Base-by-base conservation (phyloP, 2,329 filamentous ascomycete species). In the Fusarium sp. region DNA sequence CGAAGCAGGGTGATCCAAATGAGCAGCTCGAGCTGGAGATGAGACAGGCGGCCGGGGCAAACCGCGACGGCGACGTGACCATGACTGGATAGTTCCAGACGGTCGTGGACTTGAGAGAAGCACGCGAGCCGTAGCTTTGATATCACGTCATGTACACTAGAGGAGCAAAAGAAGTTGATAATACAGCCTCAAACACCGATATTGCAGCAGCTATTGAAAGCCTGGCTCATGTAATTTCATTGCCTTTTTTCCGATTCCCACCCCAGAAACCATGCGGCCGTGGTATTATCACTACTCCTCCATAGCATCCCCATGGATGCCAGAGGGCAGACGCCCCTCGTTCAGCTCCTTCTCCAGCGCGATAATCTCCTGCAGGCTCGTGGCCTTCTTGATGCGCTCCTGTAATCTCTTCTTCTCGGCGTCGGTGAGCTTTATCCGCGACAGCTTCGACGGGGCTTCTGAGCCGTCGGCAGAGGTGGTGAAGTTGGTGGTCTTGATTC, bases 321-420 rank as follows among this genome's bases (percentile, higher is more conserved):
- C 93, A 36, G 89, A 88, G 3, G 96, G 96, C 82, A 98, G 88
- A 79, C 94, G 88, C 2, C 97, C 97, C 82, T 98, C 96, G 72
- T 94, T 94, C 75, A 98, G 85, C 83, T 97, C 94, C 86, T 96
- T 97, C 86, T 99, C 97, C 80, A 99, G 83, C 76, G 91, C 89
- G 66, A 94, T 92, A 81, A 99, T 97, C 85, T 98, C 97, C 77
- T 95, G 93, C 79, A 99, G 82, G 80, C 93, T 97, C 82, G 93
- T 95, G 7, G 97, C 96, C 79, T 94, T 94, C 83, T 91, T 91
- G 82, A 99, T 97, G 85, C 96, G 88, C 79, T 95, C 92, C 84
- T 97, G 92, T 70, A 98, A 90, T 74, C 91, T 90, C 87, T 93
- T 93, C 86, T 93, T 93, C 88, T 99, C 97, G 80, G 92, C 92